A percentile compares a stretch with the other conserved stretches of the same genome.
Evolutionary conservation across 2,329 filamentous ascomycete species (phyloP).

Genomic region (Teratosphaeriaceae sp.): DNA sequence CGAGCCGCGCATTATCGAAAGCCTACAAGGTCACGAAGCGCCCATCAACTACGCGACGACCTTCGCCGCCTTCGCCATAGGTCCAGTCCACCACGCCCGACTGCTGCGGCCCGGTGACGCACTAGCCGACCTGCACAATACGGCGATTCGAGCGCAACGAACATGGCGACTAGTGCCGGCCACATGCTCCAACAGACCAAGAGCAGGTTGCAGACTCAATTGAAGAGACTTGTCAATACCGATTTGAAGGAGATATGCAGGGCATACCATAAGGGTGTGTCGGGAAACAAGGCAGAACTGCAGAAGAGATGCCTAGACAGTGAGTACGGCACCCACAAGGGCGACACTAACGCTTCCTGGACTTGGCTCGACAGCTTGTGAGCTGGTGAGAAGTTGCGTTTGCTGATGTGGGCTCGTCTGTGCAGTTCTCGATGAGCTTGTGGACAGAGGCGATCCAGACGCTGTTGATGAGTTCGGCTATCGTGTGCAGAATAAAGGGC

Average conservation of each 20-base stretch:
- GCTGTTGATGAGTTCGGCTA: conserved; percentile 33
- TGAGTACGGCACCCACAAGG: conserved; percentile 43
- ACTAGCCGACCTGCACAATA: background rate
- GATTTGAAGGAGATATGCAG: conserved; percentile 73
- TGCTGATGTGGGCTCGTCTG: conserved; percentile 7
- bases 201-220: conserved; percentile 18
- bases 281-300: conserved; percentile 77
- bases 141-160: conserved; percentile 4
- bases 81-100: background rate
- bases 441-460: conserved; percentile 28
- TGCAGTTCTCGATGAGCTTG: conserved; percentile 34
- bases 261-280: conserved; percentile 65
- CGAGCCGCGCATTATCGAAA: background rate
- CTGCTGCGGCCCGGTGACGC: background rate
- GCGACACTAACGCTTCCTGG: conserved; percentile 24
- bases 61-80: background rate
- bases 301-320: conserved; percentile 71
- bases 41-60: background rate
- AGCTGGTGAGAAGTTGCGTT: background rate
- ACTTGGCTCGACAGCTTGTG: background rate
- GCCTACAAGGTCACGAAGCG: background rate
- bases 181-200: conserved; percentile 35
- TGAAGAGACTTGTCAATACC: conserved; percentile 51
- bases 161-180: conserved; percentile 25
- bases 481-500: conserved; percentile 36